These are phyloP conservation scores for Phytophthora pinifolia DNA, from an alignment of 352 stramenopile species.

Conservation along the genomic window DNA sequence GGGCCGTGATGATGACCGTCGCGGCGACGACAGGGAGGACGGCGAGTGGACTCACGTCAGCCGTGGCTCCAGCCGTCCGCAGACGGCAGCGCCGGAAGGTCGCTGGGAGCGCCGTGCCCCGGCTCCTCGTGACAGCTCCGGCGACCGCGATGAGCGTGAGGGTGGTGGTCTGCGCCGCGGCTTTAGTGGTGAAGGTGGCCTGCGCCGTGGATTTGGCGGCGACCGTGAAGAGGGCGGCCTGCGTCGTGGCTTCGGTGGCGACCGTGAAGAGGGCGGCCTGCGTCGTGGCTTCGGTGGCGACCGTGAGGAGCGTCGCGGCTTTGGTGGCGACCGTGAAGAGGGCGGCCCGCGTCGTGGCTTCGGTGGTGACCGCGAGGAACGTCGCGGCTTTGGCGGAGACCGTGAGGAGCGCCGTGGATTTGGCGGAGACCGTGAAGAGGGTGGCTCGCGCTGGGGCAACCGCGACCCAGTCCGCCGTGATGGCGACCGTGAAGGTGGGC, in stretches of 20 bases:
- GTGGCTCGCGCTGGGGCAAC: slow-evolving; percentile 5
- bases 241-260: background rate
- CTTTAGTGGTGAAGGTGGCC: no score
- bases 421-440: slow-evolving; percentile 17
- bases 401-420: no score
- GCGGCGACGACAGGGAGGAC: slow-evolving; percentile 44
- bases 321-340: slow-evolving; percentile 36
- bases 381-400: no score
- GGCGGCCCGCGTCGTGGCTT: slow-evolving; percentile 21
- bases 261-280: slow-evolving; percentile 8
- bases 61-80: slow-evolving; percentile 31
- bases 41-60: slow-evolving; percentile 73
- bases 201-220: slow-evolving; percentile 37
- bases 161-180: slow-evolving; percentile 27
- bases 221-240: slow-evolving; percentile 49
- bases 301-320: slow-evolving; percentile 32
- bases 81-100: slow-evolving; percentile 49
- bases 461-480: slow-evolving; percentile 8
- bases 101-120: slow-evolving; percentile 61
- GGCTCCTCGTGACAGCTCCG: slow-evolving; percentile 34
- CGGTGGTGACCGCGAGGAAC: no score
- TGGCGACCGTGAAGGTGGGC: slow-evolving; percentile 39
- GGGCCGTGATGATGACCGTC: slow-evolving; percentile 28
- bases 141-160: slow-evolving; percentile 33
- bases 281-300: slow-evolving; percentile 30